phyloP scores from a whole-genome alignment of 176 grass and related monocot species.

The Juncus effusus region DNA sequence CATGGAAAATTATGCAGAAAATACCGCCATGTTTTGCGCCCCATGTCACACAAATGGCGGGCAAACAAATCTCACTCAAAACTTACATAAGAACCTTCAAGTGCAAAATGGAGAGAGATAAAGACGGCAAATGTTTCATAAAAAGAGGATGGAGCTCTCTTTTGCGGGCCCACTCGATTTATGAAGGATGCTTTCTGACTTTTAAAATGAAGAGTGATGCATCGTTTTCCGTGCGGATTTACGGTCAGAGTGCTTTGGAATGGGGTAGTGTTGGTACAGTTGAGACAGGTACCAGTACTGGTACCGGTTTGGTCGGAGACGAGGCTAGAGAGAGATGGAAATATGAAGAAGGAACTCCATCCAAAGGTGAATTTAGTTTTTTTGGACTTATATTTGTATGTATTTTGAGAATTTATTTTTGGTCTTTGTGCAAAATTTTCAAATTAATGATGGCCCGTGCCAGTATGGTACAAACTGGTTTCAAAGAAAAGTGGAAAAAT shows the following conservation, averaged over 20 bases:
- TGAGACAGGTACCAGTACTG: too few species aligned
- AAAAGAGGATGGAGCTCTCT: conserved; percentile 51
- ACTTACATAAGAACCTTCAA: conserved; percentile 21
- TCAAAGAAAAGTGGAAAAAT: too few species aligned
- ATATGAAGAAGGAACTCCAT: too few species aligned
- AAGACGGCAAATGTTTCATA: conserved; percentile 37
- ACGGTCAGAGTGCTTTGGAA: conserved; percentile 36
- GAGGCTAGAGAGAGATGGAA: too few species aligned
- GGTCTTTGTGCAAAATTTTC: too few species aligned
- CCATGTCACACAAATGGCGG: conserved; percentile 23
- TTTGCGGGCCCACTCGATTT: conserved; percentile 48
- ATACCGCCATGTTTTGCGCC: conserved; percentile 36
- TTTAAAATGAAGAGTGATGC: conserved; percentile 31
- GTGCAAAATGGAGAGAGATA: conserved; percentile 28
- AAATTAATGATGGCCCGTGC: too few species aligned
- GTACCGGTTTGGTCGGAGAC: too few species aligned
- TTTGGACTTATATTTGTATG: too few species aligned
- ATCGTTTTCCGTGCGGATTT: conserved; percentile 53
- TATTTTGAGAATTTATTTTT: too few species aligned
- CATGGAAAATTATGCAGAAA: conserved; percentile 29
- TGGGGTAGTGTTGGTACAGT: neutral
- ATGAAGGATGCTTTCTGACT: conserved; percentile 37
- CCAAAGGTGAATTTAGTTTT: too few species aligned
- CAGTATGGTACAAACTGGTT: too few species aligned
- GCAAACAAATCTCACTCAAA: conserved; percentile 30